phyloP scores from a whole-genome alignment of 2,329 filamentous ascomycete species.

The Aciculosporium take region DNA sequence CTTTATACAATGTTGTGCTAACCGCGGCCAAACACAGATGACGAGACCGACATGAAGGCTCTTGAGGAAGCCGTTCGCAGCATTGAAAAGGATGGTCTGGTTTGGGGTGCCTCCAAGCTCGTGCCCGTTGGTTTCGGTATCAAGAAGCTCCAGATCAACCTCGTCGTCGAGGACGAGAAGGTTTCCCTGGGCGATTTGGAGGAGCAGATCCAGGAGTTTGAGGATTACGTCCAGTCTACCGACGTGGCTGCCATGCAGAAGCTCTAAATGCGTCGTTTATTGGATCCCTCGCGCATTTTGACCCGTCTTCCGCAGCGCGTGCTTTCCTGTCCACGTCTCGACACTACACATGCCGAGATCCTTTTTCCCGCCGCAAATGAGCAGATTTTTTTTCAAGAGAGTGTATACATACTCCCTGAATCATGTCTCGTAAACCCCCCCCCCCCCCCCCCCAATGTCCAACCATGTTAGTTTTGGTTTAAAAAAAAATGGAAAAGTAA shows the following conservation, averaged over 20 bases:
- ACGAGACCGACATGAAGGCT: slow-evolving; percentile 81
- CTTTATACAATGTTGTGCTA: neutral
- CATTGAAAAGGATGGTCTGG: slow-evolving; percentile 85
- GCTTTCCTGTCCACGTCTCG: neutral
- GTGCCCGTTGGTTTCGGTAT: slow-evolving; percentile 92
- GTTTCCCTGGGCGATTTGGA: slow-evolving; percentile 76
- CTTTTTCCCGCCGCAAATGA: neutral
- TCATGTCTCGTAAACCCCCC: neutral
- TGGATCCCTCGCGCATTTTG: neutral
- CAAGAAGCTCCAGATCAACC: slow-evolving; percentile 98
- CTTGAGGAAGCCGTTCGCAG: slow-evolving; percentile 68
- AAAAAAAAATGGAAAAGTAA: neutral
- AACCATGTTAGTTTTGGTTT: neutral
- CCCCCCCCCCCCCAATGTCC: too few relatives aligned
- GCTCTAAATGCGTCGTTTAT: slow-evolving; percentile 43
- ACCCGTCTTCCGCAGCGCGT: neutral
- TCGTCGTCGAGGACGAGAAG: slow-evolving; percentile 96
- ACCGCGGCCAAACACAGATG: slow-evolving; percentile 39
- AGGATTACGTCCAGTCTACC: slow-evolving; percentile 92
- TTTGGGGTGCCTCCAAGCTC: slow-evolving; percentile 88
- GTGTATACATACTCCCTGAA: neutral
- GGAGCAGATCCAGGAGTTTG: slow-evolving; percentile 65
- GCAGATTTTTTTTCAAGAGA: neutral
- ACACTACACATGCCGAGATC: neutral
- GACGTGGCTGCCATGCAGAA: slow-evolving; percentile 89